These are phyloP conservation scores for Populus pruinosa DNA, from an alignment of 345 rosid genomes.

Conservation along the genomic window DNA sequence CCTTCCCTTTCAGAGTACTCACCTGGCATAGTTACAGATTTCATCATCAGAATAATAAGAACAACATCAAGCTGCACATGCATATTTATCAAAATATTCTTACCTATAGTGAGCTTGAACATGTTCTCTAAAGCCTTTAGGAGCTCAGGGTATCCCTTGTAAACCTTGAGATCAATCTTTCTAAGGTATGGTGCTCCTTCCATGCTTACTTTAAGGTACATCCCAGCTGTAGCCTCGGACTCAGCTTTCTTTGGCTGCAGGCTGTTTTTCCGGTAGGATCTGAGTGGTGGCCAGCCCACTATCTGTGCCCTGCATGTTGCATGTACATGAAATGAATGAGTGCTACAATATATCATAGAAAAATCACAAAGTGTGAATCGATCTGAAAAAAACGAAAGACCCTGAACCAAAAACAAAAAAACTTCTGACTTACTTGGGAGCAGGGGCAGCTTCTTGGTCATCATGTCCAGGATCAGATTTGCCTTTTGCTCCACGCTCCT, in stretches of 20 bases:
- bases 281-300: constrained; percentile 92
- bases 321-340: background rate
- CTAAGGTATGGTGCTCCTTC: constrained; percentile 26
- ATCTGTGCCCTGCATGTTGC: constrained; percentile 51
- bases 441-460: constrained; percentile 41
- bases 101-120: constrained; percentile 18
- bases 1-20: constrained; percentile 25
- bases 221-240: constrained; percentile 7
- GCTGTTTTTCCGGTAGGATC: constrained; percentile 72
- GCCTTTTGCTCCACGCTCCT: constrained; percentile 15
- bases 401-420: background rate
- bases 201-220: constrained; percentile 40
- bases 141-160: constrained; percentile 15
- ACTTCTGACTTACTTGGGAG: constrained; percentile 52
- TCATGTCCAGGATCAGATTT: constrained; percentile 20
- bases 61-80: background rate
- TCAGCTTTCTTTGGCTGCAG: constrained; percentile 40
- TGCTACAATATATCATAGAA: background rate
- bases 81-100: background rate
- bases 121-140: constrained; percentile 16
- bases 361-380: background rate
- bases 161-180: constrained; percentile 21
- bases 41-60: background rate
- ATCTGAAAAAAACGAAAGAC: background rate
- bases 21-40: background rate